These are phyloP conservation scores for Phytophthora macrochlamydospora DNA, from an alignment of 352 stramenopile genomes.

Conservation along the genomic window DNA sequence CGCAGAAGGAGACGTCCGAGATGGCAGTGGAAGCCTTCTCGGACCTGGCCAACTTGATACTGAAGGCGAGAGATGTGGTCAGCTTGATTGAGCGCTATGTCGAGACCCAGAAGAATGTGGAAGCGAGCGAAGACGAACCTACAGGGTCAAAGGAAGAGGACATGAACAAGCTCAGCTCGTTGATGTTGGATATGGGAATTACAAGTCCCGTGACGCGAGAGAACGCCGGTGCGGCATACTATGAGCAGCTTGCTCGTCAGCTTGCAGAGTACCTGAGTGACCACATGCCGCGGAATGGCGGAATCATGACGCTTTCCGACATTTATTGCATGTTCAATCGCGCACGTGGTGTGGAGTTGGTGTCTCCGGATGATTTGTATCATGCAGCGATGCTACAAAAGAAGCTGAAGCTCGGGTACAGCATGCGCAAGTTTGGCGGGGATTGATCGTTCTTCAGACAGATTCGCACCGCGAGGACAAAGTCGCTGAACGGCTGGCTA, in stretches of 20 bases:
- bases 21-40: conserved; percentile 86
- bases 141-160: conserved; percentile 50
- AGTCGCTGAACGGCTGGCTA: conserved; percentile 67
- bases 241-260: conserved; percentile 90
- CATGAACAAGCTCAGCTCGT: conserved; percentile 76
- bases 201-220: conserved; percentile 92
- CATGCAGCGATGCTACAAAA: conserved; percentile 89
- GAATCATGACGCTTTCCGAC: conserved; percentile 98
- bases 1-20: conserved; percentile 82
- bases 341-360: conserved; percentile 95
- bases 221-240: conserved; percentile 89
- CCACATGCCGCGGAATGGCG: conserved; percentile 89
- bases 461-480: conserved; percentile 89
- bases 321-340: conserved; percentile 99
- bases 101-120: conserved; percentile 69
- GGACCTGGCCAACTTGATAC: conserved; percentile 90
- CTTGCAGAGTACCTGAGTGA: conserved; percentile 86
- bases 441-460: conserved; percentile 93
- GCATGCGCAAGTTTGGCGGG: conserved; percentile 93
- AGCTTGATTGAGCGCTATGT: conserved; percentile 92
- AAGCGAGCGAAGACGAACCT: conserved; percentile 24
- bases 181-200: conserved; percentile 94
- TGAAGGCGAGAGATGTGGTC: conserved; percentile 92
- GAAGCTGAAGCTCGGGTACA: conserved; percentile 90
- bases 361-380: conserved; percentile 97